Evolutionary conservation across 108 stramenopile species (phyloP), one percentile per base, ranked within the genome.

Genomic region (Cylindrotheca closterium): DNA sequence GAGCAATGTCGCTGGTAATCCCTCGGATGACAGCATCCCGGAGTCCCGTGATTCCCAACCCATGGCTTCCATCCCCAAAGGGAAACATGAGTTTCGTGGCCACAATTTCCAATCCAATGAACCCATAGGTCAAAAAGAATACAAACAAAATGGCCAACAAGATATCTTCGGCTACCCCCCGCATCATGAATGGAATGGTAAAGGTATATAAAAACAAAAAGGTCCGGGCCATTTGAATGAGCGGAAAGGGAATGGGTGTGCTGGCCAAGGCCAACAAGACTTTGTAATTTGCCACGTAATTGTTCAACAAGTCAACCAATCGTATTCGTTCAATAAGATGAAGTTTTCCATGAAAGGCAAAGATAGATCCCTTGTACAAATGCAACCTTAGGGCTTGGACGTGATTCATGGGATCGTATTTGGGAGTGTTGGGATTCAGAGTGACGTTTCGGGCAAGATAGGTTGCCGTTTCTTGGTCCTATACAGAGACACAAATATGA

Each of bases 91-190:
- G 32, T 49, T 78, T 69, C 29, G 75, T 71, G 31, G 75, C 70
- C 0, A 86, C 78, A 27, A 79, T 58, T 58, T 86, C 85, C 4
- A 86, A 31, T 25, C 85, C 85, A 15, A 86, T 45, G 59, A 84
- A 84, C 1, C 85, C 85, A 56, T 79, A 86, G 7, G 85, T 86
- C 30, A 82, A 26, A 55, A 86, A 78, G 21, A 85, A 81, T 18
- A 82, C 60, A 58, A 85, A 73, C 1, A 67, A 56, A 10, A 47
- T 48, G 21, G 70, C 54, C 17, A 46, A 58, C 70, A 74, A 53
- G 63, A 58, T 42, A 55, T 63, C 56, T 51, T 62, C 66, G 21
- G 62, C 26, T 21, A 67, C 66, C 7, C 55, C 66, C 1, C 66
- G 51, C 29, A 80, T 30, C 28, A 81, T 76, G 42, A 77, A 62